phyloP scores from a whole-genome alignment of 2,329 filamentous ascomycete species.

The Lasiodiplodia citricola region DNA sequence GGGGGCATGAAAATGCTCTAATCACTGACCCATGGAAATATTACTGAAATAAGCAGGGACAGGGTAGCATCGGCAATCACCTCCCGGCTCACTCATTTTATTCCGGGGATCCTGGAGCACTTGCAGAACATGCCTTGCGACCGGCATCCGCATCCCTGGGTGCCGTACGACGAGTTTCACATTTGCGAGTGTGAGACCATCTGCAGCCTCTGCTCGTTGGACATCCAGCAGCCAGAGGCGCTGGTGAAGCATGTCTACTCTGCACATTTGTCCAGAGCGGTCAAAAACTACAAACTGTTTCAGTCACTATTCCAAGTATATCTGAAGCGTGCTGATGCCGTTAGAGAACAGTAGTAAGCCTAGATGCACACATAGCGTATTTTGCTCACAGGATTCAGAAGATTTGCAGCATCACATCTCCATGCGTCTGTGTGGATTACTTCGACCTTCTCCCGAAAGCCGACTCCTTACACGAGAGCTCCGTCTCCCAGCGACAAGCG shows the following conservation, averaged over 20 bases:
- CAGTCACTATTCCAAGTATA: neutral
- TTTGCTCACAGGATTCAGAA: neutral
- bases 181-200: constrained; percentile 12
- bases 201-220: neutral
- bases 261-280: neutral
- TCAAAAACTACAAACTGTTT: neutral
- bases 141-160: neutral
- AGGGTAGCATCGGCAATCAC: too few species aligned
- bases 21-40: too few species aligned
- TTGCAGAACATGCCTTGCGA: neutral
- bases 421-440: neutral
- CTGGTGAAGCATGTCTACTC: neutral
- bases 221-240: neutral
- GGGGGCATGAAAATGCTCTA: too few species aligned
- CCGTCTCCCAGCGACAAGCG: too few species aligned
- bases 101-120: neutral
- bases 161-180: neutral
- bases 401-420: neutral
- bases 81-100: too few species aligned
- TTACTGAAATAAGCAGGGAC: too few species aligned
- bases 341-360: neutral
- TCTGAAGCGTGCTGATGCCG: neutral
- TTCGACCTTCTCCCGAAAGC: neutral
- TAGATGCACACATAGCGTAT: neutral
- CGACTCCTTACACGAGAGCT: too few species aligned